A percentile compares a stretch with the other conserved stretches of the same genome.
phyloP scores from a whole-genome alignment of 305 asterid species.

The Fraxinus angustifolia region DNA sequence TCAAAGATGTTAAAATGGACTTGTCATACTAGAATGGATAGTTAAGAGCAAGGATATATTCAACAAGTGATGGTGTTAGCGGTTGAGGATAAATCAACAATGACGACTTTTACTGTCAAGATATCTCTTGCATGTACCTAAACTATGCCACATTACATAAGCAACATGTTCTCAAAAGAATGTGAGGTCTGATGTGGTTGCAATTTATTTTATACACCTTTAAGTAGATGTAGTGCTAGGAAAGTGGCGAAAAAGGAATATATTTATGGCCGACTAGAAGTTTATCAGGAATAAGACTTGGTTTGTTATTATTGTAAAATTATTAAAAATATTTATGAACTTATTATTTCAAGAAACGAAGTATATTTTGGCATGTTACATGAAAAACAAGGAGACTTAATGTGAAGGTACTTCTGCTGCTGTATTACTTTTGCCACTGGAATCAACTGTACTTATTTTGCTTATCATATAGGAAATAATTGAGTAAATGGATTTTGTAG shows the following conservation, averaged over 20 bases:
- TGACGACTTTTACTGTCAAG: background rate
- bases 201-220: background rate
- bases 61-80: background rate
- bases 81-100: background rate
- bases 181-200: background rate
- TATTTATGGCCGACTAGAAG: background rate
- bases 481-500: background rate
- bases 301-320: background rate
- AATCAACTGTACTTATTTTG: background rate
- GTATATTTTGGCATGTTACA: background rate
- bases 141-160: background rate
- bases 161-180: background rate
- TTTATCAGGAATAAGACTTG: background rate
- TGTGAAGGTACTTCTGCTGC: background rate
- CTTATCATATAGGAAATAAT: background rate
- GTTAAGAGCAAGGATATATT: background rate
- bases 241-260: background rate
- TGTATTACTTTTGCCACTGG: background rate
- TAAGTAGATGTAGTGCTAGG: background rate
- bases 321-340: background rate
- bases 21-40: background rate
- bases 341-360: background rate
- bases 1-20: background rate
- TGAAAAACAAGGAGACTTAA: background rate
- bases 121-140: background rate